Evolutionary conservation across 2,329 filamentous ascomycete genomes (phyloP).

Genomic region (Ophiostoma angusticollis): DNA sequence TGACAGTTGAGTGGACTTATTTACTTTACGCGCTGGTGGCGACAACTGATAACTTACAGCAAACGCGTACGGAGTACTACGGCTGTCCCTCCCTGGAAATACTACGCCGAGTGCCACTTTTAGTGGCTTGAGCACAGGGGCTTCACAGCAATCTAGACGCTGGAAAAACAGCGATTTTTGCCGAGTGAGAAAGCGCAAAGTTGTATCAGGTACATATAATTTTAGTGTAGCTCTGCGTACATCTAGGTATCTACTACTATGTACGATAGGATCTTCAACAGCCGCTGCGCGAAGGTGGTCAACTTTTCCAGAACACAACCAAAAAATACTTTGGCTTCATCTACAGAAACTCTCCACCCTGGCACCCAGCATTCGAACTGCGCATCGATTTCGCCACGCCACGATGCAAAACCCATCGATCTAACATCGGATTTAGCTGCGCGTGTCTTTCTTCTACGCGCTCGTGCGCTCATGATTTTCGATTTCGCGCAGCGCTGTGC

Average conservation of each 20-base stretch:
- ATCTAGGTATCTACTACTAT: too few relatives aligned
- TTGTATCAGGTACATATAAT: too few relatives aligned
- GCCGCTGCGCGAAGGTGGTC: too few relatives aligned
- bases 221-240: too few relatives aligned
- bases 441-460: constrained; percentile 24
- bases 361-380: background rate
- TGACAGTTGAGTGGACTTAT: background rate
- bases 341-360: constrained; percentile 6
- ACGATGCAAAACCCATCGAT: constrained; percentile 33
- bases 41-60: too few relatives aligned
- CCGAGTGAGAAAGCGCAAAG: too few relatives aligned
- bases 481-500: constrained; percentile 32
- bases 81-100: background rate
- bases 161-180: too few relatives aligned
- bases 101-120: background rate
- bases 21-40: constrained; percentile 9
- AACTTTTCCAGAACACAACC: constrained; percentile 2
- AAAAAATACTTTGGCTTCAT: constrained; percentile 3
- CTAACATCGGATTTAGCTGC: constrained; percentile 28
- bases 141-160: too few relatives aligned
- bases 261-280: too few relatives aligned
- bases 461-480: constrained; percentile 32
- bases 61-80: constrained; percentile 4
- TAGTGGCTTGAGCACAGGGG: too few relatives aligned
- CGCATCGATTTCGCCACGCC: constrained; percentile 19